These are phyloP conservation scores for Postia placenta DNA, from an alignment of 768 basidiomycete species.

Conservation along the genomic window DNA sequence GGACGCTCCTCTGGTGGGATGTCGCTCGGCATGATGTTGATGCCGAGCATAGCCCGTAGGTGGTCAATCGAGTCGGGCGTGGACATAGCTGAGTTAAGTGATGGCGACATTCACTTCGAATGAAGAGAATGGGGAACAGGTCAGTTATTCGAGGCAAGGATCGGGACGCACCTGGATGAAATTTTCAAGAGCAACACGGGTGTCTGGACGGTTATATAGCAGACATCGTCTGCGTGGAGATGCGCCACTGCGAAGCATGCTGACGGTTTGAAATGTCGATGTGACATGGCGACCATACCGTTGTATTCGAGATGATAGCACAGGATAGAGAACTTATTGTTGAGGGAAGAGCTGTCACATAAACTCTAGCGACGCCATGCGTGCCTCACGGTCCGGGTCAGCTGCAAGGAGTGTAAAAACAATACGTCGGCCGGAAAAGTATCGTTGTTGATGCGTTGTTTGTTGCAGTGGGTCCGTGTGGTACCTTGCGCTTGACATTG, in stretches of 20 bases:
- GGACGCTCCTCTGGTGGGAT: not conserved
- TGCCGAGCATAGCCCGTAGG: not conserved
- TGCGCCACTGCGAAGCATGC: too few relatives aligned
- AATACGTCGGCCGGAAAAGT: not conserved
- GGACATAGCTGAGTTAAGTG: not conserved
- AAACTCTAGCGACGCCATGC: not conserved
- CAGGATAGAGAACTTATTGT: too few relatives aligned
- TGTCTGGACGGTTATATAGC: too few relatives aligned
- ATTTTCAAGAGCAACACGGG: not conserved
- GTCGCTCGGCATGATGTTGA: not conserved
- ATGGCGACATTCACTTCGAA: not conserved
- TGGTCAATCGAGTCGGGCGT: not conserved
- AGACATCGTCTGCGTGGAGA: too few relatives aligned
- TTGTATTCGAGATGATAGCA: not conserved
- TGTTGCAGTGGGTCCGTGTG: not conserved
- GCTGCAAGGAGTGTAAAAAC: too few relatives aligned
- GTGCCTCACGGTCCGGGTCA: too few relatives aligned
- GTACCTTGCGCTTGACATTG: not conserved
- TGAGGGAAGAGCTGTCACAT: not conserved
- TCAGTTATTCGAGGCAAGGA: not conserved
- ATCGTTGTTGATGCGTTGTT: not conserved
- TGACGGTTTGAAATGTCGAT: not conserved
- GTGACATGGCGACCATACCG: not conserved
- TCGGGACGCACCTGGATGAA: not conserved
- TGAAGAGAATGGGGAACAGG: not conserved